These are phyloP conservation scores for Trametes versicolor DNA, from an alignment of 1,284 basidiomycete genomes.

Conservation along the genomic window DNA sequence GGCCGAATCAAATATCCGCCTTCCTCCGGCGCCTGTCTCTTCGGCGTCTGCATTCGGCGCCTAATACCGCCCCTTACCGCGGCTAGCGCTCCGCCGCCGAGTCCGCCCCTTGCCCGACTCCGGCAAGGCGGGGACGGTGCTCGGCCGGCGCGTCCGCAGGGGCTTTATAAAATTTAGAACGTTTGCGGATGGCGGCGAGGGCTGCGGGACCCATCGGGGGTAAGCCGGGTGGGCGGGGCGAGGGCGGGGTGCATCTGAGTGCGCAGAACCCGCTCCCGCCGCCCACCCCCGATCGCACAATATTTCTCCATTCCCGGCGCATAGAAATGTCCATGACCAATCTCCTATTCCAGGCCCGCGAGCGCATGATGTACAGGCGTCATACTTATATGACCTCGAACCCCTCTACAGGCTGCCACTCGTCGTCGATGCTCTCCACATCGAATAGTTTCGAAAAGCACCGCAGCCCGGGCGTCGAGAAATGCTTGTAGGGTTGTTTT, in stretches of 20 bases:
- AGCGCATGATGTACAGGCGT: constrained; percentile 8
- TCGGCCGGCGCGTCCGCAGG: no score
- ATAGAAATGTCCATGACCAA: constrained; percentile 12
- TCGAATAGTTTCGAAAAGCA: constrained; percentile 80
- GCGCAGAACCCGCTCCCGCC: neutral
- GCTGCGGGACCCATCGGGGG: no score
- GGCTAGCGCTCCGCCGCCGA: neutral
- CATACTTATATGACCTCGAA: constrained; percentile 45
- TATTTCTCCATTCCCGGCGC: constrained; percentile 9
- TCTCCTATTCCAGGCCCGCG: constrained; percentile 10
- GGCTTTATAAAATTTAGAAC: no score
- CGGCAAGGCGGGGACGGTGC: no score
- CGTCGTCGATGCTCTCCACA: constrained; percentile 53
- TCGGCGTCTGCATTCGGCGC: no score
- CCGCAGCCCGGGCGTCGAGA: constrained; percentile 59
- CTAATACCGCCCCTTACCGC: neutral
- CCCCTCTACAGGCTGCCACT: constrained; percentile 63
- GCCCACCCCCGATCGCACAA: constrained; percentile 23
- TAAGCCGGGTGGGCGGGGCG: no score
- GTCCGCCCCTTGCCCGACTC: constrained; percentile 1
- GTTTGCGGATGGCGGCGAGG: no score
- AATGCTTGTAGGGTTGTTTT: constrained; percentile 74
- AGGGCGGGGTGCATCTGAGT: no score
- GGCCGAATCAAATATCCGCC: constrained; percentile 35
- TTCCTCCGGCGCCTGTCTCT: constrained; percentile 9